These are phyloP conservation scores for Glycine soja DNA, from an alignment of 306 rosid species.

Conservation along the genomic window DNA sequence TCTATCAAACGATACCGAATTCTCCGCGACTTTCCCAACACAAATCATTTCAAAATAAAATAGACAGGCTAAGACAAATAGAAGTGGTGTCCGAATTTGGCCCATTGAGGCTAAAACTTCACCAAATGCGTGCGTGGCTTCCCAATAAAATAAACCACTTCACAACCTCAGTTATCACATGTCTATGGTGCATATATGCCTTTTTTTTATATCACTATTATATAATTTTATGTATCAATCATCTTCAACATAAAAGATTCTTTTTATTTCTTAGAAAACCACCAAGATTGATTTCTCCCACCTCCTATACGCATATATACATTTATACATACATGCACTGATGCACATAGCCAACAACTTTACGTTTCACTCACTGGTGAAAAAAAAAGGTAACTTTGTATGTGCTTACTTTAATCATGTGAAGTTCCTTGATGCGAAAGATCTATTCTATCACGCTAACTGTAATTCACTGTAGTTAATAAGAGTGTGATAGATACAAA, in stretches of 20 bases:
- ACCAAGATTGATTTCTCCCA: not conserved
- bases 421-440: conserved; percentile 41
- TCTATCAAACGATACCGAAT: not conserved
- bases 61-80: conserved; percentile 3
- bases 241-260: conserved; percentile 7
- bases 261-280: not conserved
- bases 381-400: conserved; percentile 26
- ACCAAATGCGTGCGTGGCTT: conserved; percentile 21
- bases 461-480: conserved; percentile 52
- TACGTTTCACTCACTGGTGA: conserved; percentile 28
- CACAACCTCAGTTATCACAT: conserved; percentile 12
- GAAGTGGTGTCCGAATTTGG: conserved; percentile 36
- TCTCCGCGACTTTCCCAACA: conserved; percentile 3
- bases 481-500: conserved; percentile 34
- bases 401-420: conserved; percentile 43
- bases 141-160: conserved; percentile 31
- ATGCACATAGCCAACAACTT: conserved; percentile 29
- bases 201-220: not conserved
- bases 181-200: not conserved
- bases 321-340: not conserved
- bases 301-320: not conserved
- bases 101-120: conserved; percentile 25
- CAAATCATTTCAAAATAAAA: conserved; percentile 1
- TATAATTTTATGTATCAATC: not conserved
- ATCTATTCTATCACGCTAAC: conserved; percentile 44